Base-by-base conservation (phyloP, 2,329 filamentous ascomycete species). In the Nemania diffusa region DNA sequence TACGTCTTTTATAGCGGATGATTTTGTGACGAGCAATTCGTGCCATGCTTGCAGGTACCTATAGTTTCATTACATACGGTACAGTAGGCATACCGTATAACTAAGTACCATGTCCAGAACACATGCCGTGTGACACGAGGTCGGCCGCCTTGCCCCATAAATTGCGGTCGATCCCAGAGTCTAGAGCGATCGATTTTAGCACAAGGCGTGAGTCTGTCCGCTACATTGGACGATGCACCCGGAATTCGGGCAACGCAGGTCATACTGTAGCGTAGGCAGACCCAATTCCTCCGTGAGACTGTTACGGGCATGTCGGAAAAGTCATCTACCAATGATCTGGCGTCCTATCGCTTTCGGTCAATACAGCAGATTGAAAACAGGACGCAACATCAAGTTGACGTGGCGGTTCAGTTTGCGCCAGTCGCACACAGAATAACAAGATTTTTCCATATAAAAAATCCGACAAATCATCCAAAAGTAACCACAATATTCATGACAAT, bases 101-200 rank as follows among this genome's bases (percentile, higher is more conserved):
- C 6, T n/a, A 44, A 1, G 2, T 40, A 40, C 37, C 42, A 57
- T 60, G 63, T 62, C 62, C 65, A 60, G 58, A 60, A 60, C 59
- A 66, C 58, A 58, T 65, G 66, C 67, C 62, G 63, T 69, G 63
- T 67, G 59, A 67, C 67, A 66, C 51, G 55, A 59, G 51, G 51
- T 51, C 44, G 55, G 37, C 32, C 56, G 57, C 57, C 52, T n/a
- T 50, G 63, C 48, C 55, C 65, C 62, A 57, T 65, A 59, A 61
- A 44, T 65, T 57, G 29, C 24, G 15, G 68, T 46, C 63, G 60
- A 70, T 68, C 68, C 7, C 37, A 37, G 56, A 56, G 66, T 69
- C 68, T 69, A 70, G 68, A 70, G 40, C 62, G 63, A 57, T 68
- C 68, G 59, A 69, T 66, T 69, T 55, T 48, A 22, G 24, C 58